Base-by-base conservation (phyloP, 2,329 filamentous ascomycete genomes). In the Fusarium illudens region DNA sequence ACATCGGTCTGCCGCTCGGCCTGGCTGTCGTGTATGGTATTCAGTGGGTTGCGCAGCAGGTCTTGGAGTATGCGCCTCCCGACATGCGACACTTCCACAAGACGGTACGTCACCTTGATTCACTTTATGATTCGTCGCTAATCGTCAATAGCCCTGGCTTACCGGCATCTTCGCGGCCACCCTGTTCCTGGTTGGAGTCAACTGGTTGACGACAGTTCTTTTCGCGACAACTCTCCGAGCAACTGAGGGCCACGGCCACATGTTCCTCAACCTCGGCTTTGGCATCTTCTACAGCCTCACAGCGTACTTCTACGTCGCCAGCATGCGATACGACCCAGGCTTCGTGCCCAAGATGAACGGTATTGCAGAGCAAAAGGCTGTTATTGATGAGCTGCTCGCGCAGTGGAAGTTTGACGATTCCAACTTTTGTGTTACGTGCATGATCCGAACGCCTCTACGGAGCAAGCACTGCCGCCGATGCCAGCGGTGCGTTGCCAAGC, bases 401-500 rank as follows among this genome's bases (percentile, higher is more conserved):
- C 78, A 89, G 69, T 96, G 93, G 89, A 96, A 93, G 75, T 99
- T 95, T 77, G 94, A 99, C 75, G 95, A 97, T 76, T 84, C 90
- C 64, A 95, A 97, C 77, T 99, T 98, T 75, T 99, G 96, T 78
- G 90, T 96, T 27, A 89, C 89, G 49, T 99, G 96, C 82, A 97
- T 98, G 94, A 92, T 97, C 71, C 88, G 95, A 56, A 95, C 92
- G 70, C 96, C 96, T 4, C 81, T 99, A 64, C 88, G 96, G 70
- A 97, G 94, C 82, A 99, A 98, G 83, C 96, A 99, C 80, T 99
- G 96, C 82, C 91, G 91, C 75, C 87, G 92, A 64, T 99, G 96
- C 78, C 89, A 92, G 73, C 91, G 95, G 68, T 99, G 96, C 77
- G 92, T 99, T 56, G 94, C 95, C 57, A 97, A 96, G 79, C 93